Percentiles rank a stretch among this genome's conserved stretches.
phyloP scores from a whole-genome alignment of 257 asterid genomes.

The Coffea canephora region DNA sequence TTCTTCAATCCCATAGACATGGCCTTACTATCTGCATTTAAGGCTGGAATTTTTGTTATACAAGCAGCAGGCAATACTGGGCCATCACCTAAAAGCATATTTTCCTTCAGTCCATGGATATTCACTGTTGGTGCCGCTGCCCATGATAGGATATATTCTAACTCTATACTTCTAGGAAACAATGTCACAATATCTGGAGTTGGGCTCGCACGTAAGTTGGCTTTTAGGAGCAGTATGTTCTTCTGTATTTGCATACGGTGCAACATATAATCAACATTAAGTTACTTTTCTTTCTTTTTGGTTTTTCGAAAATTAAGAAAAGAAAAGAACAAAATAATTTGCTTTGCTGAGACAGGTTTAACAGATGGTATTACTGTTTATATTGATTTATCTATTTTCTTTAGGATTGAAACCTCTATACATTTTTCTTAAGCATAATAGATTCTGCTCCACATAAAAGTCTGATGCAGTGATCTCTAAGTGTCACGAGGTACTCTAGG shows the following conservation, averaged over 20 bases:
- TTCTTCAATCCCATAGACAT: constrained; percentile 97
- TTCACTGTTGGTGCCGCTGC: constrained; percentile 94
- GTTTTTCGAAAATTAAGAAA: too few relatives aligned
- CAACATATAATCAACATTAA: neutral
- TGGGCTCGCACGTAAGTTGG: constrained; percentile 93
- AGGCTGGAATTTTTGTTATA: constrained; percentile 79
- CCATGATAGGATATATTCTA: constrained; percentile 77
- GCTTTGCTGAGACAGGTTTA: neutral
- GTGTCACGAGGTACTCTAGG: neutral
- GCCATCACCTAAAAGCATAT: constrained; percentile 88
- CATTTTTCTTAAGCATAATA: neutral
- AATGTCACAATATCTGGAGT: constrained; percentile 82
- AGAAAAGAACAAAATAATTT: neutral
- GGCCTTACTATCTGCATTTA: constrained; percentile 92
- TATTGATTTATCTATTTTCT: too few relatives aligned
- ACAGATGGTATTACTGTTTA: neutral
- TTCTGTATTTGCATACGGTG: neutral
- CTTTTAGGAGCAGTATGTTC: neutral
- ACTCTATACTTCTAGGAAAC: constrained; percentile 84
- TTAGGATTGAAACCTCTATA: neutral
- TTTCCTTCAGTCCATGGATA: constrained; percentile 98
- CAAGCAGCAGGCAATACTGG: constrained; percentile 99
- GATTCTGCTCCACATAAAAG: neutral
- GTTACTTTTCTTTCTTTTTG: neutral
- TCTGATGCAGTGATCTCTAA: neutral